phyloP scores from a whole-genome alignment of 2,329 filamentous ascomycete species.

The Myrmaecium sp. region DNA sequence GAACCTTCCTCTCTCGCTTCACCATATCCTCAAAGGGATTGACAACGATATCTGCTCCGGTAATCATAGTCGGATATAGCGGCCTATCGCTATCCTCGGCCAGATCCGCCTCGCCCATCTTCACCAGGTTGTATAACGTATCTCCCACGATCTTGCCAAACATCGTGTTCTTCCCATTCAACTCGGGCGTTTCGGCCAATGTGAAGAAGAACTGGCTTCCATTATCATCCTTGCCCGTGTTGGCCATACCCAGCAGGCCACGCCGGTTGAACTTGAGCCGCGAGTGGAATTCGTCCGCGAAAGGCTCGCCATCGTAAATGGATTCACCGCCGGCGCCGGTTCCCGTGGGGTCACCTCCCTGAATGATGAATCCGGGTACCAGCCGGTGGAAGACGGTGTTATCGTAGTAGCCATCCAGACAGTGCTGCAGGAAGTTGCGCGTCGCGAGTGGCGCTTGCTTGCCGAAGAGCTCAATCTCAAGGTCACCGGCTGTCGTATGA shows the following conservation, averaged over 20 bases:
- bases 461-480: constrained; percentile 84
- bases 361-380: constrained; percentile 79
- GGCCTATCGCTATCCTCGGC: constrained; percentile 64
- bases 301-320: constrained; percentile 70
- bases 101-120: constrained; percentile 79
- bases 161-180: constrained; percentile 80
- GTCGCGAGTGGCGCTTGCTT: constrained; percentile 83
- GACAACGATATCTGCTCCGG: constrained; percentile 54
- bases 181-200: constrained; percentile 61
- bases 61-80: constrained; percentile 69
- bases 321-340: constrained; percentile 84
- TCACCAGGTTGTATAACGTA: constrained; percentile 88
- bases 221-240: constrained; percentile 69
- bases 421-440: constrained; percentile 91
- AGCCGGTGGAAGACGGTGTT: constrained; percentile 88
- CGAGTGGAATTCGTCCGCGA: constrained; percentile 83
- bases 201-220: constrained; percentile 97
- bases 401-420: constrained; percentile 88
- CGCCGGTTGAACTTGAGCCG: constrained; percentile 83
- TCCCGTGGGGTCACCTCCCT: constrained; percentile 87
- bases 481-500: constrained; percentile 76
- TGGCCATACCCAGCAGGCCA: constrained; percentile 90
- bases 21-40: constrained; percentile 75
- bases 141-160: constrained; percentile 87
- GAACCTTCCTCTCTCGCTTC: constrained; percentile 43